Base-by-base conservation (phyloP, 495 filamentous ascomycete species). In the Lindgomyces ingoldianus region DNA sequence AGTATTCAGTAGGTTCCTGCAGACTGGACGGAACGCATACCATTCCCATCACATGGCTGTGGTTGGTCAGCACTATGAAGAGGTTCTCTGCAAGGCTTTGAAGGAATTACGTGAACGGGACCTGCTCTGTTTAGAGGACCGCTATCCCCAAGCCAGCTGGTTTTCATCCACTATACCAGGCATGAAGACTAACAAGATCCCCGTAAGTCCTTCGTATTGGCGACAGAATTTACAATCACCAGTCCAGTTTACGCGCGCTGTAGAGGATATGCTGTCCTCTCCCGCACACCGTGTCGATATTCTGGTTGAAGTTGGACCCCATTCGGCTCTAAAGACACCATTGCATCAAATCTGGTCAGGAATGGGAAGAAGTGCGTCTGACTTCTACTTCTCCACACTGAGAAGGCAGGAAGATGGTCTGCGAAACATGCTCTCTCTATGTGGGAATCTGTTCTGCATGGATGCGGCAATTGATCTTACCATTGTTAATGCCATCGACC, bases 301-400 rank as follows among this genome's bases (percentile, higher is more conserved):
- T 22, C 10, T 69, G 11, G 9, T 70, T 1, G 67, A 70, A 27
- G 59, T 70, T 36, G 67, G 67, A 19, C 63, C 67, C 10, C 67
- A 70, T 25, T 16, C 63, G 0, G 56, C 62, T 6, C 39, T 70
- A 8, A n/a, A 39, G 16, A 27, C 42, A 11, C 45, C 62, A 0
- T 3, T 70, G 0, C 22, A 51, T 9, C 47, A 70, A 22, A 70
- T 64, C 22, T 9, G 53, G 8, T 30, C 45, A 50, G n/a, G 9
- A 9, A 6, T 25, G 16, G 59, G 59, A 2, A 27, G 24, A 16
- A 39, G 12, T 9, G 22, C 24, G 4, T n/a, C n/a, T n/a, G n/a
- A n/a, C n/a, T 22, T 36, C 10, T 63, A 63, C 36, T 19, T 33
- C 12, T 27, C 33, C 6, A 26, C 62, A 2, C 26, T 67, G 16